These are phyloP conservation scores for Trifolium repens DNA, from an alignment of 306 rosid species.

Conservation along the genomic window DNA sequence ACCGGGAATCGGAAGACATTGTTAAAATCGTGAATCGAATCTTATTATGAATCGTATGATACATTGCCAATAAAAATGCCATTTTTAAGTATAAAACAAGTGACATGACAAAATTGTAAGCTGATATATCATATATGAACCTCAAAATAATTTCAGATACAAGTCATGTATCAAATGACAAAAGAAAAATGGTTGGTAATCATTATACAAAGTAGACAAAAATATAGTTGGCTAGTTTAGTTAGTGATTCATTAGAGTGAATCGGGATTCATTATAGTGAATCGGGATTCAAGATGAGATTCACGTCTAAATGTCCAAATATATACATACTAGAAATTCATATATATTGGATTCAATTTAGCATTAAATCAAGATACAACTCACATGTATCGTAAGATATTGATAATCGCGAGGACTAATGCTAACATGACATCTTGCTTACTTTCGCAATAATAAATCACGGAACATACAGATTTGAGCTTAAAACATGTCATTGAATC, in stretches of 20 bases:
- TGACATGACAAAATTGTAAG: too few species aligned
- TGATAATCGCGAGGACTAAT: neutral
- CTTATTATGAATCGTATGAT: too few species aligned
- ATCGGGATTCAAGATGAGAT: neutral
- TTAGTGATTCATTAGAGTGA: neutral
- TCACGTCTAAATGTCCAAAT: neutral
- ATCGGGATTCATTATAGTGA: neutral
- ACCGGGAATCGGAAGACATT: neutral
- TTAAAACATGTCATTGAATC: neutral
- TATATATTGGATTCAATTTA: neutral
- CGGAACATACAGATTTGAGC: slow-evolving; percentile 13
- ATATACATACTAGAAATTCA: neutral
- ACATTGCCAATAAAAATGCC: too few species aligned
- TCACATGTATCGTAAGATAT: neutral
- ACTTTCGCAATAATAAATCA: neutral
- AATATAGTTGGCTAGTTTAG: neutral
- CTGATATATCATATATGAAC: too few species aligned
- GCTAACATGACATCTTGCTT: neutral
- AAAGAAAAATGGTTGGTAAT: neutral
- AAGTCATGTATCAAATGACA: neutral
- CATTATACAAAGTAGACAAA: neutral
- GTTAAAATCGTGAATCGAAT: too few species aligned
- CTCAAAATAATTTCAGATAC: too few species aligned
- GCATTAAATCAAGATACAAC: neutral
- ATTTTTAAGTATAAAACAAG: too few species aligned